A percentile compares a stretch with the other conserved stretches of the same genome.
Conservation (phyloP, 495 filamentous ascomycete genomes). For the Hypoxylon rickii region DNA sequence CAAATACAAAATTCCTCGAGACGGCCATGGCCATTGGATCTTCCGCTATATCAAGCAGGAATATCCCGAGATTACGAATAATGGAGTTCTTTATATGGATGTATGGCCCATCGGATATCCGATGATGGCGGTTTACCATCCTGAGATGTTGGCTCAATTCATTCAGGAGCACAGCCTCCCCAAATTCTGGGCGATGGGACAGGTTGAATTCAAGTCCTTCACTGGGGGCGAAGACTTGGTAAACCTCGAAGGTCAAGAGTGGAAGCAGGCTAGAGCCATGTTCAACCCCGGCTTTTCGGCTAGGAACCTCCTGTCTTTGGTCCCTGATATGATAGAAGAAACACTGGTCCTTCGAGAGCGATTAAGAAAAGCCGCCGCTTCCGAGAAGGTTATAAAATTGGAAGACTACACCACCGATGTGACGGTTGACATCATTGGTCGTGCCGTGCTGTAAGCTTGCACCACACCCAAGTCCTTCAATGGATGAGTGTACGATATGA, state of each 20-base stretch:
- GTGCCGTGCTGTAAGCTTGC: constrained; percentile 42
- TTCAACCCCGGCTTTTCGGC: constrained; percentile 55
- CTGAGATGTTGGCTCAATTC: constrained; percentile 43
- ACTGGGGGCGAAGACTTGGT: constrained; percentile 43
- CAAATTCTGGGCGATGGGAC: constrained; percentile 36
- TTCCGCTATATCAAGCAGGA: constrained; percentile 21
- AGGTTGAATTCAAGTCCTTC: constrained; percentile 40
- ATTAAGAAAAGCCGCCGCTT: constrained; percentile 36
- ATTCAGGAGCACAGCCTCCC: constrained; percentile 39
- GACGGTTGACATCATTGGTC: constrained; percentile 53
- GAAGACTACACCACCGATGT: constrained; percentile 40
- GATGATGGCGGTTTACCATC: constrained; percentile 43
- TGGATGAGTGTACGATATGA: background rate
- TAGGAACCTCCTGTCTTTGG: constrained; percentile 45
- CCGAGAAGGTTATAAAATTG: constrained; percentile 41
- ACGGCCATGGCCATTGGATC: constrained; percentile 27
- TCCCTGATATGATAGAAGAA: constrained; percentile 50
- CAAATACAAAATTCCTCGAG: constrained; percentile 29
- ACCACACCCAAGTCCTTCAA: too few relatives aligned
- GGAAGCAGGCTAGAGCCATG: constrained; percentile 47
- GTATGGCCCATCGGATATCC: constrained; percentile 47
- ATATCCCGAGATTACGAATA: constrained; percentile 33
- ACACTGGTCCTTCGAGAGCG: constrained; percentile 39
- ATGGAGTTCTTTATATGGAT: constrained; percentile 49
- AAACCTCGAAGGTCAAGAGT: constrained; percentile 41